These are phyloP conservation scores for Ophiostoma australiae DNA, from an alignment of 2,329 filamentous ascomycete species.

Conservation along the genomic window DNA sequence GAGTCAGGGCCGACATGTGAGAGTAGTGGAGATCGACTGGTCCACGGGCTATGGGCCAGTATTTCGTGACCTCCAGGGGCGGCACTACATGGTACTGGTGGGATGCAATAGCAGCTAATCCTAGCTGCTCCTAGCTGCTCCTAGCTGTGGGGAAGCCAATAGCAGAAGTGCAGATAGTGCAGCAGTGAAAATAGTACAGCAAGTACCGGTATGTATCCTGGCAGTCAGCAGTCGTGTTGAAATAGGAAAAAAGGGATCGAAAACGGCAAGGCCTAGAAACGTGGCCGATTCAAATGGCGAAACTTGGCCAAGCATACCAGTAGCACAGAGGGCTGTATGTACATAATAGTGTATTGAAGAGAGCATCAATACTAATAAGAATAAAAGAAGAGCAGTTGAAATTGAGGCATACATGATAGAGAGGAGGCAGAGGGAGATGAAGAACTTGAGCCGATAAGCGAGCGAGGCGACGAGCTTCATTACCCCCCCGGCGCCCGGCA, in stretches of 20 bases:
- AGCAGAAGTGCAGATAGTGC: background rate
- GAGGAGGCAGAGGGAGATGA: background rate
- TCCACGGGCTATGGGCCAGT: background rate
- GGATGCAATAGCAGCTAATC: background rate
- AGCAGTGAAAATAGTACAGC: background rate
- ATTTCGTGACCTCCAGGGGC: background rate
- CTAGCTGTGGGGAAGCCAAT: background rate
- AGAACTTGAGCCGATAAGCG: background rate
- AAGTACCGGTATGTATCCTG: background rate
- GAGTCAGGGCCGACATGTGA: background rate
- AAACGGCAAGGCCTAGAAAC: background rate
- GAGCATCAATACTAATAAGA: too few relatives aligned
- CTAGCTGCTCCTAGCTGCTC: background rate
- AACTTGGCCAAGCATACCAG: background rate
- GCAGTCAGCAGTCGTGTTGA: background rate
- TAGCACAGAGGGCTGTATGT: background rate
- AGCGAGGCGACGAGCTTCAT: constrained; percentile 3
- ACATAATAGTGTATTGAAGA: background rate
- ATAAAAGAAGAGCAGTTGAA: background rate
- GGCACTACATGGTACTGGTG: background rate
- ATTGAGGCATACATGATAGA: background rate
- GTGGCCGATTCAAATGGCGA: constrained; percentile 2
- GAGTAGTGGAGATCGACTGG: background rate
- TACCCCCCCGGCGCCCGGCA: background rate
- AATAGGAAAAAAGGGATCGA: constrained; percentile 1